These are phyloP conservation scores for Phytophthora podocarpi DNA, from an alignment of 352 stramenopile genomes.

Conservation along the genomic window DNA sequence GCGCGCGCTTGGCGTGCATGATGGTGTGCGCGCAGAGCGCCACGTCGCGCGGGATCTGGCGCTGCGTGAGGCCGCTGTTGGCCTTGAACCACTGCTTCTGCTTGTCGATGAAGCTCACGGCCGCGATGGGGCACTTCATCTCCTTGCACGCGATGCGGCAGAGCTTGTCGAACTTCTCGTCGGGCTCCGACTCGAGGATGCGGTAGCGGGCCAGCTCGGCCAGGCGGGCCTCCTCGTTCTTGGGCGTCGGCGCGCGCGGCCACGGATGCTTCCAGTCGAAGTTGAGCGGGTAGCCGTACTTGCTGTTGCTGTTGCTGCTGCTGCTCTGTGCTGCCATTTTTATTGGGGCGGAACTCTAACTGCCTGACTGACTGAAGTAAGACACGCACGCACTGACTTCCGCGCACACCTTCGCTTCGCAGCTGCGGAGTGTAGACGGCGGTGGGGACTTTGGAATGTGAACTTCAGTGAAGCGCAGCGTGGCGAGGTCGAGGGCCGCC, in stretches of 20 bases:
- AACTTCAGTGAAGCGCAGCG: not conserved
- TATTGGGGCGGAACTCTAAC: too few relatives aligned
- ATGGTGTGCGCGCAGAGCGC: constrained; percentile 86
- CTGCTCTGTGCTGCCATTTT: constrained; percentile 13
- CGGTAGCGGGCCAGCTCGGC: constrained; percentile 68
- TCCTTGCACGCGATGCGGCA: constrained; percentile 89
- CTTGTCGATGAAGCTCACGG: constrained; percentile 87
- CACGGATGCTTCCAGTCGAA: constrained; percentile 88
- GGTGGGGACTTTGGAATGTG: constrained; percentile 37
- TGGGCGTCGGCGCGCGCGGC: constrained; percentile 68
- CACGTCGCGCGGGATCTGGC: constrained; percentile 84
- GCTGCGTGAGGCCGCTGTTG: constrained; percentile 83
- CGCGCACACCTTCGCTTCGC: not conserved
- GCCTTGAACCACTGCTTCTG: constrained; percentile 90
- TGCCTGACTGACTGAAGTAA: not conserved
- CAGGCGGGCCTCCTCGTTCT: constrained; percentile 76
- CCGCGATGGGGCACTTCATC: constrained; percentile 90
- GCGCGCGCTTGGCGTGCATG: constrained; percentile 83
- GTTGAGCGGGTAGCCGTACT: constrained; percentile 83
- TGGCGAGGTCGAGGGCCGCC: not conserved
- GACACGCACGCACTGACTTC: not conserved
- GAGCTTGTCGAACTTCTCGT: constrained; percentile 89
- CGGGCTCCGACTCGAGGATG: constrained; percentile 82
- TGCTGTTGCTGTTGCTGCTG: constrained; percentile 4
- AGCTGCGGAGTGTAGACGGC: constrained; percentile 5